A percentile compares a stretch with the other conserved stretches of the same genome.
Evolutionary conservation across 805 yeast genomes (phyloP).

Genomic region (Brettanomyces anomalus): DNA sequence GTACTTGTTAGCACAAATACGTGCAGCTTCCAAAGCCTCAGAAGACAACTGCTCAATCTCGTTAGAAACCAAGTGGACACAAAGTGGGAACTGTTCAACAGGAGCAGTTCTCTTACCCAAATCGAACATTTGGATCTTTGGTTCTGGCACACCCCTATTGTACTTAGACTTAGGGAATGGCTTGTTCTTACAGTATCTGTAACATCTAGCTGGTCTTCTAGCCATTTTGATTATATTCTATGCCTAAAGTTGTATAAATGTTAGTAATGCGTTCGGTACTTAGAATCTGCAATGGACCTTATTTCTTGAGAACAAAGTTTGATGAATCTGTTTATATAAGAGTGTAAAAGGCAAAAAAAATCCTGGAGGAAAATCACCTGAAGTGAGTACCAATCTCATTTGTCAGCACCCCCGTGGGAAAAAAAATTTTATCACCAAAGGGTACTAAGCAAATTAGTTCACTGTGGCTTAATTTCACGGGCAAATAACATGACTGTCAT

Average conservation of each 20-base stretch:
- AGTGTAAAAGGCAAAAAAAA: too few relatives aligned
- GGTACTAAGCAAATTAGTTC: too few relatives aligned
- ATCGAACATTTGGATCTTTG: constrained; percentile 98
- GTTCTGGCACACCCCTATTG: constrained; percentile 99
- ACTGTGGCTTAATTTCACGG: too few relatives aligned
- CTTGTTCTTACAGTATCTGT: constrained; percentile 99
- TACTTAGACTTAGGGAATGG: constrained; percentile 99
- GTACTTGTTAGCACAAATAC: constrained; percentile 99
- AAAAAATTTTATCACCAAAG: too few relatives aligned
- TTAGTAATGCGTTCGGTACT: not conserved
- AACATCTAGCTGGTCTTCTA: constrained; percentile 99
- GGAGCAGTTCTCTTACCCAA: constrained; percentile 99
- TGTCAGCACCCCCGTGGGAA: too few relatives aligned
- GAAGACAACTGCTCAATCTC: constrained; percentile 98
- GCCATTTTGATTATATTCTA: constrained; percentile 66
- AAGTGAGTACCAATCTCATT: too few relatives aligned
- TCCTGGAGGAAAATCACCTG: too few relatives aligned
- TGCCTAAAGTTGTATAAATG: not conserved
- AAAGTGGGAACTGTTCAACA: constrained; percentile 98
- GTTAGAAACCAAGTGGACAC: constrained; percentile 98
- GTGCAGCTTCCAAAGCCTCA: constrained; percentile 99
- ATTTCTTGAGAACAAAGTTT: too few relatives aligned
- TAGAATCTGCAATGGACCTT: too few relatives aligned
- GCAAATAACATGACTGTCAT: too few relatives aligned
- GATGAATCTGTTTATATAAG: too few relatives aligned